Evolutionary conservation across 2,329 filamentous ascomycete species (phyloP).

Genomic region (Calonectria honghensis): DNA sequence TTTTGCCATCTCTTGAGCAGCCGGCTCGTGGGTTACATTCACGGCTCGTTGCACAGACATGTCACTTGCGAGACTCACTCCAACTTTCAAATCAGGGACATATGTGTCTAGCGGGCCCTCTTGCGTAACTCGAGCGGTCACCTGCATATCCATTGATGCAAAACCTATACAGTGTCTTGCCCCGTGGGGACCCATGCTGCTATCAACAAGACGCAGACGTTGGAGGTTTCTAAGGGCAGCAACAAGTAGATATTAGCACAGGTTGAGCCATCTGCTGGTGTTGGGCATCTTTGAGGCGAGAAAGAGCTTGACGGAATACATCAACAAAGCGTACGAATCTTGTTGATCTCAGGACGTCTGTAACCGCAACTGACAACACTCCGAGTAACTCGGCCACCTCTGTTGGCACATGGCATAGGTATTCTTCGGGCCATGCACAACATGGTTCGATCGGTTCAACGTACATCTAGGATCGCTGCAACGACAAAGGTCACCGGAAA

Average conservation of each 20-base stretch:
- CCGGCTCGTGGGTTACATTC: constrained; percentile 39
- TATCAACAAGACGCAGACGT: not conserved
- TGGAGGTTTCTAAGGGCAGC: not conserved
- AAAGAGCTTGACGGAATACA: too few relatives aligned
- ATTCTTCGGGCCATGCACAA: constrained; percentile 20
- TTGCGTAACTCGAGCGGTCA: constrained; percentile 40
- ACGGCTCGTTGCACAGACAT: constrained; percentile 50
- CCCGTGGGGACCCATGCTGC: constrained; percentile 22
- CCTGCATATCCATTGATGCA: constrained; percentile 41
- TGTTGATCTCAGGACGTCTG: constrained; percentile 7
- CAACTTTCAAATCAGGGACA: constrained; percentile 35
- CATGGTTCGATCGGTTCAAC: constrained; percentile 4
- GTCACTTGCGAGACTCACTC: constrained; percentile 46
- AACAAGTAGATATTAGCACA: not conserved
- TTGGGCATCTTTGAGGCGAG: not conserved
- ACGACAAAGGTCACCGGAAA: not conserved
- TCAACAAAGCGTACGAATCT: not conserved
- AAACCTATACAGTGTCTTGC: constrained; percentile 39
- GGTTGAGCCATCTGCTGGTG: not conserved
- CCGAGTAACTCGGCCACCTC: constrained; percentile 17
- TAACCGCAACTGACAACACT: not conserved
- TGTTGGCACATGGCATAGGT: not conserved
- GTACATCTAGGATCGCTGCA: not conserved
- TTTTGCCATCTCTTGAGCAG: constrained; percentile 36
- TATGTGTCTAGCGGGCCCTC: constrained; percentile 2